Conservation (phyloP, 441 rosid genomes). For the Adansonia madagascariensis region DNA sequence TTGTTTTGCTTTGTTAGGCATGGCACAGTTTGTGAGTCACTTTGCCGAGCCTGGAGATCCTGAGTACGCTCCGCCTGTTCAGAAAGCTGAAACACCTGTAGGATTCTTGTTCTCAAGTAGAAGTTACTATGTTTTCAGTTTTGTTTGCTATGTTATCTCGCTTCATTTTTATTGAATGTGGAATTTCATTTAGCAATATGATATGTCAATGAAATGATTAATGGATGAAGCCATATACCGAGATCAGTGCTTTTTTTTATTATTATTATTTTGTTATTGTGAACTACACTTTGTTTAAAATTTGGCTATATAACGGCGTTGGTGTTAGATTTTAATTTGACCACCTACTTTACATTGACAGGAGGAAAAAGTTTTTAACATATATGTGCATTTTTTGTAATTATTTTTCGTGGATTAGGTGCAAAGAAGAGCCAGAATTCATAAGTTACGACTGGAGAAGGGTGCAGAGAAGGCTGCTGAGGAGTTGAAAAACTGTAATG, state of each 20-base stretch:
- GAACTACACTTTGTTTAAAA: neutral
- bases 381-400: neutral
- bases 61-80: slow-evolving; percentile 83
- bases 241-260: neutral
- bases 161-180: neutral
- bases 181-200: neutral
- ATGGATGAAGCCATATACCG: neutral
- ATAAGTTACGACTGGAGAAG: slow-evolving; percentile 70
- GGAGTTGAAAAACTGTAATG: slow-evolving; percentile 71
- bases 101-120: neutral
- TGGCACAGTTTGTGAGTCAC: slow-evolving; percentile 60
- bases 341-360: neutral
- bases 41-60: slow-evolving; percentile 65
- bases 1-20: slow-evolving; percentile 53
- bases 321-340: neutral
- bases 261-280: neutral
- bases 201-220: neutral
- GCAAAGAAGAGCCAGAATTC: slow-evolving; percentile 78
- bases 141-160: neutral
- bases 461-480: slow-evolving; percentile 86
- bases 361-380: neutral
- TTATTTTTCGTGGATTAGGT: slow-evolving; percentile 38
- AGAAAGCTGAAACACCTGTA: slow-evolving; percentile 83
- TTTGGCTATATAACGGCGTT: neutral
- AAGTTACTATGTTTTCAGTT: neutral